Evolutionary conservation across 2,329 filamentous ascomycete species (phyloP).

Genomic region (Monilinia laxa): DNA sequence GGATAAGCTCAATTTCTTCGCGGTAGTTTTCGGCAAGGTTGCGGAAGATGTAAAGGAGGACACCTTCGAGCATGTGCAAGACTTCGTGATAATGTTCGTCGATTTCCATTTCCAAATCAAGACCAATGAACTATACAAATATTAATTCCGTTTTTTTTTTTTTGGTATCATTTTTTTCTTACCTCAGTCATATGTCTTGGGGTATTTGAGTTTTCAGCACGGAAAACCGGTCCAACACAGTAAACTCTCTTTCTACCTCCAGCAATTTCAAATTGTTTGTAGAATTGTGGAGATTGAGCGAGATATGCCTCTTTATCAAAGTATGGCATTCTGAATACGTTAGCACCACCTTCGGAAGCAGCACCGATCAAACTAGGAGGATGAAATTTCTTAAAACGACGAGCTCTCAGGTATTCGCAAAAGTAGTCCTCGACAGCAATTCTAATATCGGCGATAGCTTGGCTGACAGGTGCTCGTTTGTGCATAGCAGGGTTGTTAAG

Average conservation of each 20-base stretch:
- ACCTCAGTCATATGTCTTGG: constrained; percentile 80
- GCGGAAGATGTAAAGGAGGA: constrained; percentile 77
- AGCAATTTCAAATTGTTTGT: constrained; percentile 85
- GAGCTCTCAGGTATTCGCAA: constrained; percentile 72
- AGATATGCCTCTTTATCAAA: constrained; percentile 81
- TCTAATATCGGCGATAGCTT: constrained; percentile 66
- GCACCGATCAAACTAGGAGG: constrained; percentile 87
- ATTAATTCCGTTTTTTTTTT: background rate
- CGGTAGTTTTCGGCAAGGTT: constrained; percentile 62
- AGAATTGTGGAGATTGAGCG: constrained; percentile 80
- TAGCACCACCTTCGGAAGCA: constrained; percentile 87
- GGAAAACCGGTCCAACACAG: constrained; percentile 77
- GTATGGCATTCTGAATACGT: constrained; percentile 88
- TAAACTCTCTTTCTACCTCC: constrained; percentile 75
- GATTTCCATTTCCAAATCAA: constrained; percentile 90
- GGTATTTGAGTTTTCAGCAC: constrained; percentile 84
- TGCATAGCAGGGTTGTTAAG: constrained; percentile 93
- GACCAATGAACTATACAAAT: constrained; percentile 66
- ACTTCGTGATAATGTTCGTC: constrained; percentile 77
- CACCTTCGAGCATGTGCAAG: constrained; percentile 66
- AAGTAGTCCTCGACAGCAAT: constrained; percentile 58
- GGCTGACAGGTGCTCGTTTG: constrained; percentile 85
- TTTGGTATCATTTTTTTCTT: constrained; percentile 25
- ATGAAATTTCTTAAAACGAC: constrained; percentile 80
- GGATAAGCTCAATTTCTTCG: constrained; percentile 70